Evolutionary conservation across 1,284 basidiomycete genomes (phyloP), one percentile per base, ranked within the genome.

Genomic region (Cutaneotrichosporon cavernicola): DNA sequence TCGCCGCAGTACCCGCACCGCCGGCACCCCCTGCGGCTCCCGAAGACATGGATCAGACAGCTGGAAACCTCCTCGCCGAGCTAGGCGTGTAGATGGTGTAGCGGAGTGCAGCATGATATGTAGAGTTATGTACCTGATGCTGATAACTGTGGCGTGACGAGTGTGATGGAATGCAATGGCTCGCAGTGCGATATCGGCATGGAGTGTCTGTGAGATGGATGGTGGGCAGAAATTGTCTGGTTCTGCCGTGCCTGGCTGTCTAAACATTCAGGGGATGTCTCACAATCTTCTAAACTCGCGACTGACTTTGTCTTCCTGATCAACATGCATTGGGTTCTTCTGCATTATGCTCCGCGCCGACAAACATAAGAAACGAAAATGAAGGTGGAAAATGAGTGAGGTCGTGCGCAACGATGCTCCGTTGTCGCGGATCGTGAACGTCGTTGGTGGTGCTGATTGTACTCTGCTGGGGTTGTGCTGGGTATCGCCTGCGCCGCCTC

Each of bases 21-120:
- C 60, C 65, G 10, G 68, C 71, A 8, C 62, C 71, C 8, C 65
- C 69, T n/a, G 61, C 66, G 30, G 18, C 43, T 2, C 18, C 18
- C 4, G 65, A 73, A 49, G 72, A 74, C 55, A 43, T 78, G 47
- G 74, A 77, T 50, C 68, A 69, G 14, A 71, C 71, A 7, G 76
- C 75, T 11, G 71, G 66, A 10, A 72, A 72, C 64, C 72, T 73
- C 11, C 55, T 78, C 32, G 73, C 72, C 51, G 76, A 78, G 9
- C 16, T 49, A 8, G 62, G 51, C 34, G 21, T 56, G 52, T 58
- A 50, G 49, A 50, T 50, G 10, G 49, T 50, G 22, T 26, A 50
- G 34, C 2, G 26, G 16, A 31, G 50, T 13, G 21, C 22, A 7
- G 22, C 49, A 22, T 51, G 49, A 51, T 22, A 51, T 22, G 30